Conservation (phyloP, 208 protist genomes). For the Acanthamoeba rhysodes region DNA sequence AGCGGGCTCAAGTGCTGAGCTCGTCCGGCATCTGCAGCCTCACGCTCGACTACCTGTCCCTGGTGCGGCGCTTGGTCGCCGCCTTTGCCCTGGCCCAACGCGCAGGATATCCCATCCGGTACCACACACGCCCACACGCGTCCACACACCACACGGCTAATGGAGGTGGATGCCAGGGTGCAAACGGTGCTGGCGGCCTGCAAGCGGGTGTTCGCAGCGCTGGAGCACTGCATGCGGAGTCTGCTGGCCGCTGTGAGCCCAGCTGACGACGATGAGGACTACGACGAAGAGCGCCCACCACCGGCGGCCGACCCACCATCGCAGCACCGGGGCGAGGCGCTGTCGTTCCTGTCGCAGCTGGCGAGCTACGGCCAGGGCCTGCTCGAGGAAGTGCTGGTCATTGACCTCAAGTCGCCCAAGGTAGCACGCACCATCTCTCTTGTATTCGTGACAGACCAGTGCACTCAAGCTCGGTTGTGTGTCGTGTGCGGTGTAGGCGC, state of each 20-base stretch:
- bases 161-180: not conserved
- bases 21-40: not conserved
- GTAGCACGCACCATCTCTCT: not conserved
- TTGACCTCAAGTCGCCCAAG: not conserved
- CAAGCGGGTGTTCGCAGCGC: not conserved
- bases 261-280: not conserved
- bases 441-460: not conserved
- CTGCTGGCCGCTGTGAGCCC: not conserved
- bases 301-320: not conserved
- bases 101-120: not conserved
- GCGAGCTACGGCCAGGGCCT: constrained; percentile 6
- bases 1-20: not conserved
- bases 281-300: not conserved
- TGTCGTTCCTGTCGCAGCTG: not conserved
- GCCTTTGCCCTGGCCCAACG: not conserved
- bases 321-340: not conserved
- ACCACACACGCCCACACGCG: not conserved
- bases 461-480: too few species aligned
- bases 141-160: not conserved
- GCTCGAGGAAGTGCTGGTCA: not conserved
- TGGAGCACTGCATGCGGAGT: not conserved
- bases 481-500: not conserved
- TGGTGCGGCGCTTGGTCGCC: not conserved
- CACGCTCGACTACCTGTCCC: not conserved
- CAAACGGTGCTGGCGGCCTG: not conserved